These are phyloP conservation scores for Fonsecaea pugnacius DNA, from an alignment of 2,329 filamentous ascomycete genomes.

Conservation along the genomic window DNA sequence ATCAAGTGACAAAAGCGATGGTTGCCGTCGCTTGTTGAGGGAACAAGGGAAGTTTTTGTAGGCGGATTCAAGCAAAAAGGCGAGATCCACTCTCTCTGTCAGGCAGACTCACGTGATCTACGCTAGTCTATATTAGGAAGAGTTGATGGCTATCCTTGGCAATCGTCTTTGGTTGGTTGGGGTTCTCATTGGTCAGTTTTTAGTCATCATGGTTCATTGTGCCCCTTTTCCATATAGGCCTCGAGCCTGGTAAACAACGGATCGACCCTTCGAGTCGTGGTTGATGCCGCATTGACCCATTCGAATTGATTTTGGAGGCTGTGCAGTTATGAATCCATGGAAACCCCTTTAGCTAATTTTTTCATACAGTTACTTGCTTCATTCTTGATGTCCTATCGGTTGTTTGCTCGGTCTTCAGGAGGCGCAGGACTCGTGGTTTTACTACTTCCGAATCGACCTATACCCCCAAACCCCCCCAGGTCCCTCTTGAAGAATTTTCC, in stretches of 20 bases:
- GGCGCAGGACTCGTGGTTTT: slow-evolving; percentile 36
- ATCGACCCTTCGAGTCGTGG: not conserved
- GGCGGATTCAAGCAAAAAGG: slow-evolving; percentile 1
- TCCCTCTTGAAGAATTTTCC: slow-evolving; percentile 95
- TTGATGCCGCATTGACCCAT: not conserved
- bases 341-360: not conserved
- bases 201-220: not conserved
- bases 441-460: slow-evolving; percentile 56
- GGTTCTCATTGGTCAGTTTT: not conserved
- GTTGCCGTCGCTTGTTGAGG: not conserved
- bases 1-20: not conserved
- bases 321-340: not conserved
- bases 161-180: not conserved
- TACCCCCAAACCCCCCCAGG: slow-evolving; percentile 75
- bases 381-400: slow-evolving; percentile 20
- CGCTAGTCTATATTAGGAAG: not conserved
- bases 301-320: not conserved
- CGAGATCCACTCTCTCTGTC: not conserved
- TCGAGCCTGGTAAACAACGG: not conserved
- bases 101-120: slow-evolving; percentile 1
- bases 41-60: slow-evolving; percentile 6
- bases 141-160: not conserved
- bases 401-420: slow-evolving; percentile 28
- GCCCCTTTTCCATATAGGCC: not conserved
- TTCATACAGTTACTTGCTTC: not conserved